These are phyloP conservation scores for Talaromyces sp. DNA, from an alignment of 2,329 filamentous ascomycete species.

Conservation along the genomic window DNA sequence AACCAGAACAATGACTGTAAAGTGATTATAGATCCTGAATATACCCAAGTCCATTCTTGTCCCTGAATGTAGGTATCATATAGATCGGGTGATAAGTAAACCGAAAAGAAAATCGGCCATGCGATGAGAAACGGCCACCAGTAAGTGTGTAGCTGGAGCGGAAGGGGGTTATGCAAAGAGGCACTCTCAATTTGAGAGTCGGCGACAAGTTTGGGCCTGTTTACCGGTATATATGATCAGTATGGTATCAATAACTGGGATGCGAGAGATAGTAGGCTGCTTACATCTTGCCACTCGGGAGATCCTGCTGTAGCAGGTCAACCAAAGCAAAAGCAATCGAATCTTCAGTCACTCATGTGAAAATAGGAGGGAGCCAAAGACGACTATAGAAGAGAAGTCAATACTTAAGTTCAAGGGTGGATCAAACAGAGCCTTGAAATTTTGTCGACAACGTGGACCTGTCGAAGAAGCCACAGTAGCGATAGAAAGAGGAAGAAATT, in stretches of 20 bases:
- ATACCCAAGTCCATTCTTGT: conserved; percentile 98
- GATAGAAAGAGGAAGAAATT: conserved; percentile 11
- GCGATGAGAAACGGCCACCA: conserved; percentile 87
- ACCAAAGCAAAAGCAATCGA: conserved; percentile 5
- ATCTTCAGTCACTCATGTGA: conserved; percentile 11
- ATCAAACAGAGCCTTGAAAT: neutral
- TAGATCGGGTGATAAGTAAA: conserved; percentile 75
- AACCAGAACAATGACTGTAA: conserved; percentile 86
- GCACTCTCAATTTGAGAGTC: conserved; percentile 83
- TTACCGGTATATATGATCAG: conserved; percentile 11
- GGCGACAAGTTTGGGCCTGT: conserved; percentile 79
- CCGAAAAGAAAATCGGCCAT: conserved; percentile 86
- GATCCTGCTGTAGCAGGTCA: conserved; percentile 13
- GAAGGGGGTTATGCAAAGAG: conserved; percentile 80
- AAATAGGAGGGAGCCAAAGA: neutral
- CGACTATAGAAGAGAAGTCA: neutral
- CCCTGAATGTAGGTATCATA: conserved; percentile 89
- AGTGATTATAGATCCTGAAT: conserved; percentile 81
- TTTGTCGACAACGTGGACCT: neutral
- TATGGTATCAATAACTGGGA: neutral
- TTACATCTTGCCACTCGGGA: conserved; percentile 16
- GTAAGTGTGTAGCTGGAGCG: conserved; percentile 76
- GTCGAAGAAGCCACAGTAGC: conserved; percentile 13
- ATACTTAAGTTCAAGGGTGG: neutral
- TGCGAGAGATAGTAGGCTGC: neutral